Base-by-base conservation (phyloP, 2,329 filamentous ascomycete species). In the Clonostachys sp. region DNA sequence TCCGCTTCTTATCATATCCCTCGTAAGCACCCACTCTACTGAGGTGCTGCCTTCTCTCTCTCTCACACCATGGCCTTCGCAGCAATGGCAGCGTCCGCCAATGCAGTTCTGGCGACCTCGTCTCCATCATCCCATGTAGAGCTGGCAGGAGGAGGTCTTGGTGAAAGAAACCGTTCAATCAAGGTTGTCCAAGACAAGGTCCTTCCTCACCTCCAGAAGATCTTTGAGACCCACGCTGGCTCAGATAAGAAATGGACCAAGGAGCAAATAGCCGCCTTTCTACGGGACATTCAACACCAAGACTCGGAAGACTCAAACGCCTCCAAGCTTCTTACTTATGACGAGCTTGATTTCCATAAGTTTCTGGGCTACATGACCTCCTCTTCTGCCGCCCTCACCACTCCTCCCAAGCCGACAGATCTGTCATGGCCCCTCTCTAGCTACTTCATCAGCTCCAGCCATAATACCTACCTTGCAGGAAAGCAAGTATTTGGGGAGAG, bases 401-500 rank as follows among this genome's bases (percentile, higher is more conserved):
- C 64, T 2, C 72, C 73, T 3, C 63, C 64, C 17, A 56, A 59
- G 20, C 52, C 66, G 17, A 42, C 35, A 3, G 77, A 82, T 47
- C 77, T 94, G 47, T 81, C 89, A 45, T 86, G 84, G 58, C 91
- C 91, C 1, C 71, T 96, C 52, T 87, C 90, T 50, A 91, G 90
- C 67, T 96, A 96, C 68, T 96, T 90, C 67, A 89, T 96, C 62
- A 95, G 86, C 52, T 95, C 89, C 57, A 96, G 91, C 48, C 91
- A 96, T 74, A 96, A 96, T 68, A 96, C 91, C 0, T 96, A 96
- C 57, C 80, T 96, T 18, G 81, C 91, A 2, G 91, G 91, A 20
- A 88, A 92, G 61, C 91, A 96, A 71, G 82, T 96, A 13, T 89
- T 81, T 50, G 92, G 90, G 56, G 83, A 87, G 51, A 94, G 90